phyloP scores from a whole-genome alignment of 371 early-diverging fungal species.

The Actinomucor elegans region DNA sequence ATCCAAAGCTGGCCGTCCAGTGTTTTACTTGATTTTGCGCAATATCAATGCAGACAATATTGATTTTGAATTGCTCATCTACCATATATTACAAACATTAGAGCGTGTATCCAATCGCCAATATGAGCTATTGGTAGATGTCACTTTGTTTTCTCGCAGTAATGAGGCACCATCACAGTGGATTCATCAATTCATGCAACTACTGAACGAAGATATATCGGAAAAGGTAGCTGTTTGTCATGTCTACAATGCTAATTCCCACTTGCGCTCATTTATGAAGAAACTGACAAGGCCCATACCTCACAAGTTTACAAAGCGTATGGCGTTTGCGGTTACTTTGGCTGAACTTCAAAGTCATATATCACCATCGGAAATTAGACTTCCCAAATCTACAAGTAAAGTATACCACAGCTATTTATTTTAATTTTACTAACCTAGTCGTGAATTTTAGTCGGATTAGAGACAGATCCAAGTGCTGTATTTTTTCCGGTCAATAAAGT shows the following conservation, averaged over 20 bases:
- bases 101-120: conserved; percentile 52
- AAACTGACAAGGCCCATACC: conserved; percentile 50
- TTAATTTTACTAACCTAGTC: not conserved
- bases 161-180: conserved; percentile 79
- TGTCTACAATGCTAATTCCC: conserved; percentile 77
- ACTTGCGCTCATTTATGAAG: conserved; percentile 65
- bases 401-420: not conserved
- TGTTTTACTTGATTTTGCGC: conserved; percentile 81
- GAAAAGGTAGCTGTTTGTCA: conserved; percentile 50
- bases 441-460: conserved; percentile 50
- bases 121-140: conserved; percentile 78
- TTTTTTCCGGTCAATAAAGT: conserved; percentile 63
- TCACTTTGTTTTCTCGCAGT: conserved; percentile 67
- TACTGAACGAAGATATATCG: conserved; percentile 62
- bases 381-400: conserved; percentile 72
- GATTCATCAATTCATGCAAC: conserved; percentile 66
- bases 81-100: conserved; percentile 63
- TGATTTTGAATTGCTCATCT: conserved; percentile 81
- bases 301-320: conserved; percentile 52
- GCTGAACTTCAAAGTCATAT: conserved; percentile 71
- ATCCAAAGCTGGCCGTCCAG: conserved; percentile 74
- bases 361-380: conserved; percentile 59
- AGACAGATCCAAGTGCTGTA: conserved; percentile 57
- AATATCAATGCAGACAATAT: conserved; percentile 67
- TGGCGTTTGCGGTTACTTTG: conserved; percentile 62